Evolutionary conservation across 2,329 filamentous ascomycete genomes (phyloP).

Genomic region (Hysterium pulicare): DNA sequence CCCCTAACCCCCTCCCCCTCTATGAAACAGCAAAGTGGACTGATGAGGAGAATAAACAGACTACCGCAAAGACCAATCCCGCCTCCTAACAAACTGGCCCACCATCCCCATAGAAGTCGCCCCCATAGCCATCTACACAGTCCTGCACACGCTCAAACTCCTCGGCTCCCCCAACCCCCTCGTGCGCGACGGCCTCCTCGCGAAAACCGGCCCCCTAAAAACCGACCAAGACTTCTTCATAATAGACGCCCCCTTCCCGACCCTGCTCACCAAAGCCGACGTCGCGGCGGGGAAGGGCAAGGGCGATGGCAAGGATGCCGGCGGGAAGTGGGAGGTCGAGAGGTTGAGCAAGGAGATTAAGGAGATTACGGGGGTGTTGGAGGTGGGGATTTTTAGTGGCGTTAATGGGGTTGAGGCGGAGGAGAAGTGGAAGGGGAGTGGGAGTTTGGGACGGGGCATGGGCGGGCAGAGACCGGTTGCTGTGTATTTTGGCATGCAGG

Average conservation of each 20-base stretch:
- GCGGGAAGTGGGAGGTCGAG: slow-evolving; percentile 77
- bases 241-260: slow-evolving; percentile 82
- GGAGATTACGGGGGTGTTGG: slow-evolving; percentile 79
- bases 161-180: slow-evolving; percentile 71
- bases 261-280: slow-evolving; percentile 64
- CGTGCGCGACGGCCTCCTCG: slow-evolving; percentile 68
- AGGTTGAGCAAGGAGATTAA: slow-evolving; percentile 72
- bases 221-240: slow-evolving; percentile 88
- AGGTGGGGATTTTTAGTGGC: slow-evolving; percentile 87
- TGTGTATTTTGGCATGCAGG: slow-evolving; percentile 90
- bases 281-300: slow-evolving; percentile 41
- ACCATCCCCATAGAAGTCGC: slow-evolving; percentile 90
- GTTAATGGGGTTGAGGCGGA: slow-evolving; percentile 68
- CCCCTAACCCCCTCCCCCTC: not conserved
- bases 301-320: slow-evolving; percentile 49
- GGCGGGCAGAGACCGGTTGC: slow-evolving; percentile 83
- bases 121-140: slow-evolving; percentile 74
- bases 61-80: slow-evolving; percentile 80
- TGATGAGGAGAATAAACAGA: slow-evolving; percentile 49
- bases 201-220: slow-evolving; percentile 78
- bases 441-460: slow-evolving; percentile 46
- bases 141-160: slow-evolving; percentile 66
- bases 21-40: not conserved
- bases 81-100: slow-evolving; percentile 74
- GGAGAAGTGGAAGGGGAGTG: slow-evolving; percentile 27